Evolutionary conservation across 371 early-diverging fungal genomes (phyloP).

Genomic region (Mucor piriformis): DNA sequence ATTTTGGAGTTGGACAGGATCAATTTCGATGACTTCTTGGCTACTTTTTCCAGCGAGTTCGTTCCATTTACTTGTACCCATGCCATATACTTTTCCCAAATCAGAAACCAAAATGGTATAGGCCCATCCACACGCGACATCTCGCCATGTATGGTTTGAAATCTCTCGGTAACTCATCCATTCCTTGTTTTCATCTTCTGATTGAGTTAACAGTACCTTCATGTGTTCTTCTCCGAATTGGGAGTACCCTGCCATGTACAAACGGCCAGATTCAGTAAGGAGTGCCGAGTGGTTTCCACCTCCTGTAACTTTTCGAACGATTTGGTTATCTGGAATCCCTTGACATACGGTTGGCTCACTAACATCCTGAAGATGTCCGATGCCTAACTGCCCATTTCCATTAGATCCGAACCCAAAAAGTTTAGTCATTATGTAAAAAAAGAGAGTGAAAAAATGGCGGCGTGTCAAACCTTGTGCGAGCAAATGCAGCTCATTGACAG

Average conservation of each 20-base stretch:
- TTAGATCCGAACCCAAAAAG: constrained; percentile 68
- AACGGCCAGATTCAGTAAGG: constrained; percentile 37
- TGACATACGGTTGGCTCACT: constrained; percentile 27
- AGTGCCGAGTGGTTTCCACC: constrained; percentile 72
- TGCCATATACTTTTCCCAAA: constrained; percentile 41
- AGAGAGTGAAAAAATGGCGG: neutral
- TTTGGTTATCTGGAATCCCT: constrained; percentile 27
- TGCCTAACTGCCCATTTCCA: constrained; percentile 65
- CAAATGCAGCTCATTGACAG: too few relatives aligned
- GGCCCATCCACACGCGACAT: constrained; percentile 67
- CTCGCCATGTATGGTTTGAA: constrained; percentile 33
- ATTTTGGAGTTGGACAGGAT: constrained; percentile 4
- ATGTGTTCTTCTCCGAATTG: constrained; percentile 20
- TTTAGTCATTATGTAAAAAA: constrained; percentile 2
- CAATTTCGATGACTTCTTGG: constrained; percentile 5
- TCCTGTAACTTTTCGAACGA: constrained; percentile 40
- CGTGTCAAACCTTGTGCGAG: too few relatives aligned
- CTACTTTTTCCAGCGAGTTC: constrained; percentile 41
- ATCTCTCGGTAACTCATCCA: constrained; percentile 19
- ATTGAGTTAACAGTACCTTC: neutral
- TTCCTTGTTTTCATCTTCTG: constrained; percentile 3
- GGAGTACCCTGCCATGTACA: constrained; percentile 23
- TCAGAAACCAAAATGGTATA: constrained; percentile 50
- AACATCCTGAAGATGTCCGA: constrained; percentile 53
- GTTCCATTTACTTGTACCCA: constrained; percentile 56